Base-by-base conservation (phyloP, 306 rosid species). In the Abrus pulchellus region DNA sequence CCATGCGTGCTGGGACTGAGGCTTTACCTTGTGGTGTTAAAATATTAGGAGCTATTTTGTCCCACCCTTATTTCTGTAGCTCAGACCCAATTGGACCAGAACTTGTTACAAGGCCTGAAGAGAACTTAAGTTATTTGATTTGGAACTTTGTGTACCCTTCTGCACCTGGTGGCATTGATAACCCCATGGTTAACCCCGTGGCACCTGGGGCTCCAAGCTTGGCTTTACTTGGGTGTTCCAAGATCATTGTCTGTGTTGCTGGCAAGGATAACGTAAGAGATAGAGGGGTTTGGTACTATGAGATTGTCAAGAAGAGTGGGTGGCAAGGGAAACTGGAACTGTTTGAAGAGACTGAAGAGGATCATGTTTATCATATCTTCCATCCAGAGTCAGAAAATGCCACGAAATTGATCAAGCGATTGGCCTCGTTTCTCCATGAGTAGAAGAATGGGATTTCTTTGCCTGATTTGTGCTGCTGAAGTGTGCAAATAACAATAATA, bases 41-140 rank as follows among this genome's bases (percentile, higher is more conserved):
- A 45, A 12, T 85, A 6, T 13, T 57, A 0, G 90, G 89, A 9
- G 80, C 87, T 49, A 60, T 86, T 79, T 62, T 68, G 6, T 45
- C 83, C 3, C 90, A 88, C 36, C 90, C 92, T 52, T 85, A 67
- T 9, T 88, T 90, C 45, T 78, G 61, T 36, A 71, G 91, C 4
- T 86, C 92, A 0, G 5, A 80, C 9, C 86, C 85, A 6, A 45
- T 83, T 28, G 83, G 85, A 6, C 43, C 79, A 5, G 84, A 84
- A 75, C 12, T 56, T 32, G 73, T 12, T 59, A 2, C 10, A 1
- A 56, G 12, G 6, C 65, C 5, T 2, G 81, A 80, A n/a, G 7
- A 36, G 79, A 62, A 69, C n/a, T 14, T 52, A 0, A 5, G 9
- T 3, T 0, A 1, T 76, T 0, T 20, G 60, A 20, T 59, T 32